phyloP scores from a whole-genome alignment of 2,329 filamentous ascomycete genomes.

The Phoma sp. region DNA sequence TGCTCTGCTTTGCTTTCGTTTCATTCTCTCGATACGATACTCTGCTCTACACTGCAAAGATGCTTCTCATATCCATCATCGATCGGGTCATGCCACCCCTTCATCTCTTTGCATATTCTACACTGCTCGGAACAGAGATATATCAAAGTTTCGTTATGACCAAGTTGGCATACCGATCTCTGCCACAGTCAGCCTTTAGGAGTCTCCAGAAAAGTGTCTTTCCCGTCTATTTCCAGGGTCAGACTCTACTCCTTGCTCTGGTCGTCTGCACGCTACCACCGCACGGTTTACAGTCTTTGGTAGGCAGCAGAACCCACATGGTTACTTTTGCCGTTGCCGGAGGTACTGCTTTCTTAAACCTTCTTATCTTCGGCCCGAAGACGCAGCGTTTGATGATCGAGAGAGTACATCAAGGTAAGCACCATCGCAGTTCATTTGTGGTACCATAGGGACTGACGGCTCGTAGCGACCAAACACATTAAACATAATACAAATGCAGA shows the following conservation, averaged over 20 bases:
- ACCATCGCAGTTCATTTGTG: no score
- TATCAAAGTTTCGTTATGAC: slow-evolving; percentile 52
- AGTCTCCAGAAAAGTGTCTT: slow-evolving; percentile 50
- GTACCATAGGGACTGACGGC: background rate
- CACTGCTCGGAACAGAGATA: slow-evolving; percentile 49
- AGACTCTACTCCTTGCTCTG: slow-evolving; percentile 45
- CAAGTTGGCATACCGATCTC: slow-evolving; percentile 46
- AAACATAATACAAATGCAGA: slow-evolving; percentile 1
- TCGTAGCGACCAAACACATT: slow-evolving; percentile 26
- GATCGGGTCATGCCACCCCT: slow-evolving; percentile 30
- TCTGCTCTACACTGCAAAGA: background rate
- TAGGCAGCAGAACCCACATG: slow-evolving; percentile 25
- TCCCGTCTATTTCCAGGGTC: slow-evolving; percentile 49
- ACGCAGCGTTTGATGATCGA: slow-evolving; percentile 44
- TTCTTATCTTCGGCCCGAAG: slow-evolving; percentile 45
- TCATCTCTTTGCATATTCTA: slow-evolving; percentile 49
- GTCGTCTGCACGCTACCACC: slow-evolving; percentile 45
- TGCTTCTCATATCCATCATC: slow-evolving; percentile 6
- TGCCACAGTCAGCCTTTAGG: slow-evolving; percentile 48
- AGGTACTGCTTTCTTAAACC: slow-evolving; percentile 44
- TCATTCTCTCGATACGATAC: background rate
- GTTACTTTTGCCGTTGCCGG: slow-evolving; percentile 40
- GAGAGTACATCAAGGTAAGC: slow-evolving; percentile 38
- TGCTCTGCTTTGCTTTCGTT: no score
- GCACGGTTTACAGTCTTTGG: slow-evolving; percentile 37